Evolutionary conservation across 2,329 filamentous ascomycete species (phyloP).

Genomic region (Colletotrichum limetticola): DNA sequence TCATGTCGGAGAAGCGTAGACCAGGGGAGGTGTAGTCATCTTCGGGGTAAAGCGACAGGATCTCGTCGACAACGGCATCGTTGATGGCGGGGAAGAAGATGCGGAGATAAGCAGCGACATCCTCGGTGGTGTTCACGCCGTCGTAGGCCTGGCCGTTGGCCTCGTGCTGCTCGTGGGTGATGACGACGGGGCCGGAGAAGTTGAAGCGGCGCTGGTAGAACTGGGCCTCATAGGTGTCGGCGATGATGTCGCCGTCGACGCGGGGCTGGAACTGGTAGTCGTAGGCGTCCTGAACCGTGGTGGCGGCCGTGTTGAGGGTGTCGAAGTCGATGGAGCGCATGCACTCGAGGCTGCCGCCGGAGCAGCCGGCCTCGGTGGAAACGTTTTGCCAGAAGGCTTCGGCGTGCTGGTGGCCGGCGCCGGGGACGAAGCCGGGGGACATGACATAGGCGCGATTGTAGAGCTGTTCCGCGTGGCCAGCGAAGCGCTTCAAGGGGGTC

Average conservation of each 20-base stretch:
- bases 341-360: constrained; percentile 10
- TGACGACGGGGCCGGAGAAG: constrained; percentile 24
- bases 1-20: constrained; percentile 17
- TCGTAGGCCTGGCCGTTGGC: constrained; percentile 59
- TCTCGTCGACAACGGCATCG: constrained; percentile 47
- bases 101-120: constrained; percentile 52
- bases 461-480: constrained; percentile 24
- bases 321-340: constrained; percentile 24
- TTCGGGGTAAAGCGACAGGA: constrained; percentile 42
- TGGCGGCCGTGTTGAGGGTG: constrained; percentile 12
- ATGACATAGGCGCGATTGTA: constrained; percentile 19
- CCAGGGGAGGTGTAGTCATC: constrained; percentile 8
- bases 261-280: constrained; percentile 44
- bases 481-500: constrained; percentile 13
- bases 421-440: constrained; percentile 17
- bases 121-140: constrained; percentile 53
- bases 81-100: constrained; percentile 37
- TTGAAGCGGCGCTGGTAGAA: constrained; percentile 45
- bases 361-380: constrained; percentile 12
- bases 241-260: constrained; percentile 47
- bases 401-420: constrained; percentile 24
- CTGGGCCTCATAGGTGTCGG: constrained; percentile 42
- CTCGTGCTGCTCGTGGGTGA: constrained; percentile 48
- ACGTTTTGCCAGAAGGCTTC: constrained; percentile 21
- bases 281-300: constrained; percentile 7